Evolutionary conservation across 2,329 filamentous ascomycete species (phyloP).

Genomic region (Colletotrichum kahawae): DNA sequence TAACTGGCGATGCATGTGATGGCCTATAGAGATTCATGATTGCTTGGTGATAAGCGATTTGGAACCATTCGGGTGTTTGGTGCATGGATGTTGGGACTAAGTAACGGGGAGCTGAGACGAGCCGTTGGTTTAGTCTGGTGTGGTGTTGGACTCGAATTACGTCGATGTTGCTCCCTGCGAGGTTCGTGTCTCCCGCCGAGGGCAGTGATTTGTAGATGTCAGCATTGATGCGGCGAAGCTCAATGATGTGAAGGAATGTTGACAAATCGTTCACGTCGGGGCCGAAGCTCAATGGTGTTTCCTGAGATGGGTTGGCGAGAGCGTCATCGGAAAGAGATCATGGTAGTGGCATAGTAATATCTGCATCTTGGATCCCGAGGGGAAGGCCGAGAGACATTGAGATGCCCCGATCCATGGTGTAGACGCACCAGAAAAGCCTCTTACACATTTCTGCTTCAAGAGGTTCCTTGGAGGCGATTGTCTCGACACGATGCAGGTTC

Average conservation of each 20-base stretch:
- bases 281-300: not conserved
- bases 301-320: not conserved
- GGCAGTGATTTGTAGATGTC: conserved; percentile 26
- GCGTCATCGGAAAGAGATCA: conserved; percentile 3
- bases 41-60: conserved; percentile 31
- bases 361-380: conserved; percentile 26
- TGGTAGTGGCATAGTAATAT: conserved; percentile 28
- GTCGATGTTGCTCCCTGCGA: not conserved
- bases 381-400: conserved; percentile 30
- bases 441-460: conserved; percentile 29
- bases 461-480: conserved; percentile 7
- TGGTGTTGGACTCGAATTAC: not conserved
- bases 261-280: conserved; percentile 21
- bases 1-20: conserved; percentile 22
- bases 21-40: conserved; percentile 28
- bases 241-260: conserved; percentile 30
- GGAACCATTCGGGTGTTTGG: conserved; percentile 32
- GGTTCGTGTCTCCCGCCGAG: not conserved
- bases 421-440: conserved; percentile 34
- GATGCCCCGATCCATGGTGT: conserved; percentile 29
- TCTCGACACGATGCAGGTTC: conserved; percentile 24
- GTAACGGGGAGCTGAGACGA: conserved; percentile 28
- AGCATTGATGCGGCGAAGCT: conserved; percentile 28
- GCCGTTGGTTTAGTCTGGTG: conserved; percentile 25
- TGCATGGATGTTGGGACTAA: conserved; percentile 25